phyloP scores from a whole-genome alignment of 495 filamentous ascomycete genomes.

The Xylaria venustula region DNA sequence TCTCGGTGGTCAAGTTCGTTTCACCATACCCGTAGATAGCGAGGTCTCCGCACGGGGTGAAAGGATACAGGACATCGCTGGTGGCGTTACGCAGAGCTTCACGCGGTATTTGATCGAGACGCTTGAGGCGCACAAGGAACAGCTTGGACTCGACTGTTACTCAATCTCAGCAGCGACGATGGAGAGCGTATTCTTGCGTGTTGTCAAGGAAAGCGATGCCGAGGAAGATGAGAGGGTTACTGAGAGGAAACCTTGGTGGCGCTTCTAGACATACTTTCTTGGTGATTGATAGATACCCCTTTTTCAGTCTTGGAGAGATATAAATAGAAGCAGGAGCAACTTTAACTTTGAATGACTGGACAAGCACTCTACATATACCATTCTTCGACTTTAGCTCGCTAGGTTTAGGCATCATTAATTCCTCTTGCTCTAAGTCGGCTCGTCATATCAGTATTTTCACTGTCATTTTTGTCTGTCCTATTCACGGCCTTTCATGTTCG shows the following conservation, averaged over 20 bases:
- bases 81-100: slow-evolving; percentile 20
- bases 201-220: slow-evolving; percentile 65
- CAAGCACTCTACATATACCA: too few species aligned
- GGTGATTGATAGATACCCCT: too few species aligned
- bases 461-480: too few species aligned
- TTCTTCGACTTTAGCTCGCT: too few species aligned
- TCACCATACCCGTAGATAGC: slow-evolving; percentile 55
- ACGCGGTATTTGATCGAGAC: slow-evolving; percentile 60
- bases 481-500: too few species aligned
- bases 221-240: slow-evolving; percentile 55
- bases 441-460: too few species aligned
- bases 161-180: slow-evolving; percentile 67
- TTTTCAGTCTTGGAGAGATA: too few species aligned
- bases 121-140: slow-evolving; percentile 59
- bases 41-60: neutral
- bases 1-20: slow-evolving; percentile 70
- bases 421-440: too few species aligned
- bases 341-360: too few species aligned
- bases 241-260: slow-evolving; percentile 28
- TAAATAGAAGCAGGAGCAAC: too few species aligned
- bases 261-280: neutral
- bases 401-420: too few species aligned
- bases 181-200: slow-evolving; percentile 73
- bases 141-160: slow-evolving; percentile 64
- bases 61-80: neutral